phyloP scores from a whole-genome alignment of 805 yeast genomes.

The Metschnikowia similis region DNA sequence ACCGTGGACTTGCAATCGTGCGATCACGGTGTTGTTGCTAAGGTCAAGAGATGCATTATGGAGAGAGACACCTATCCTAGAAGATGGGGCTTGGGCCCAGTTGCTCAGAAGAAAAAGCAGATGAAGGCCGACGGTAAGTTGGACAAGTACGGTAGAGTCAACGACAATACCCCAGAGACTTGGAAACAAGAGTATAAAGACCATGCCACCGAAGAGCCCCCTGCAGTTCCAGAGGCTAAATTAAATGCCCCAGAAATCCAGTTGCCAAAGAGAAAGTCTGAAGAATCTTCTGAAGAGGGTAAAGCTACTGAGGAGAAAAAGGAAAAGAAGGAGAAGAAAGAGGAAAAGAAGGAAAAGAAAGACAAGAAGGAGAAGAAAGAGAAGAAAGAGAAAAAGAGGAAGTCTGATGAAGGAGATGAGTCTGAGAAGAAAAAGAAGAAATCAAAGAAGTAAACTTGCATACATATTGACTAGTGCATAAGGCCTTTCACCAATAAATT shows the following conservation, averaged over 20 bases:
- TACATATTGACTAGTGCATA: slow-evolving; percentile 4
- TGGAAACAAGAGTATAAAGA: slow-evolving; percentile 87
- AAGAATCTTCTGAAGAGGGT: slow-evolving; percentile 34
- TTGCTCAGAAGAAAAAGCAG: slow-evolving; percentile 98
- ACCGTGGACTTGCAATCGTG: slow-evolving; percentile 94
- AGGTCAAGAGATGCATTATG: slow-evolving; percentile 98
- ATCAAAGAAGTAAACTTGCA: slow-evolving; percentile 28
- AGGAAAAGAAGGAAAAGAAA: slow-evolving; percentile 33
- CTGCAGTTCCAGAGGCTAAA: slow-evolving; percentile 54
- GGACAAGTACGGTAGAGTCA: slow-evolving; percentile 90
- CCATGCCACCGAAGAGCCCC: slow-evolving; percentile 56
- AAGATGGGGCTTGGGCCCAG: slow-evolving; percentile 99
- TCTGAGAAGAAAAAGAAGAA: slow-evolving; percentile 49
- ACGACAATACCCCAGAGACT: slow-evolving; percentile 87
- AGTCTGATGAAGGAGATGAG: slow-evolving; percentile 33
- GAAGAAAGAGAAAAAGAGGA: slow-evolving; percentile 30
- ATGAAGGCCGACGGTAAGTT: slow-evolving; percentile 95
- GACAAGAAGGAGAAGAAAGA: slow-evolving; percentile 47
- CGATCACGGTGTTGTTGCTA: slow-evolving; percentile 98
- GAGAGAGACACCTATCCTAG: slow-evolving; percentile 99
- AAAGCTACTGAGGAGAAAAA: slow-evolving; percentile 25
- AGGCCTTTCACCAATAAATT: slow-evolving; percentile 5
- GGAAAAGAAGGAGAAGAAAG: slow-evolving; percentile 27
- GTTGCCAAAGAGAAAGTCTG: slow-evolving; percentile 48
- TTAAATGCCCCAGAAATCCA: slow-evolving; percentile 43